Base-by-base conservation (phyloP, 2,329 filamentous ascomycete species). In the Chrysosporium queenslandicum region DNA sequence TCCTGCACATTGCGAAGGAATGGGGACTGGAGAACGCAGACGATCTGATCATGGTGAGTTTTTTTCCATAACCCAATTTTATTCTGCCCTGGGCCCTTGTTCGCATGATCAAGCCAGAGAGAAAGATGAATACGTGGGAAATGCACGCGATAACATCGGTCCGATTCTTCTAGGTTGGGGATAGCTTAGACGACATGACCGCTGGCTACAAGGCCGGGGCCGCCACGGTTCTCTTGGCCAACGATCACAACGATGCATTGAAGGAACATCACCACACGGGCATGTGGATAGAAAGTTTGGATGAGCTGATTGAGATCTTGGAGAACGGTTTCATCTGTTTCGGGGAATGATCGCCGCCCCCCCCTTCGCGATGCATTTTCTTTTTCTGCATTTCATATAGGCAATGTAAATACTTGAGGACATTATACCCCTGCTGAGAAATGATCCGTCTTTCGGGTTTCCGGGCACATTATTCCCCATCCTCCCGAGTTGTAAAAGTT, bases 131-230 rank as follows among this genome's bases (percentile, higher is more conserved):
- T 16, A 20, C 7, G 12, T 4, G 12, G n/a, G 27, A 11, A 46
- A n/a, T n/a, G n/a, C n/a, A n/a, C n/a, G n/a, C n/a, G 27, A 18
- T 46, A 27, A 47, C 20, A 6, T 47, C 9, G 20, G 9, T 14
- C 20, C 3, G 14, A 14, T 25, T 9, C 18, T n/a, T 40, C 16
- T 61, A 70, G 74, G 73, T 76, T 20, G 86, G 86, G 3, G 86
- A 91, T 64, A 89, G 84, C 14, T 81, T 94, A 52, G 92, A 97
- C 66, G 92, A 98, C 65, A 94, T 97, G 81, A 86, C 84, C 6
- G 88, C 91, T 0, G 91, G 92, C 0, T 79, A 84, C 55, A 76
- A 75, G 49, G 91, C 91, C 0, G 91, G 91, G 0, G 87, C 90
- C 1, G 86, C 88, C 30, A 97, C 92, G 0, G 89, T 97, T n/a